phyloP scores from a whole-genome alignment of 805 yeast genomes.

The Candida pini region DNA sequence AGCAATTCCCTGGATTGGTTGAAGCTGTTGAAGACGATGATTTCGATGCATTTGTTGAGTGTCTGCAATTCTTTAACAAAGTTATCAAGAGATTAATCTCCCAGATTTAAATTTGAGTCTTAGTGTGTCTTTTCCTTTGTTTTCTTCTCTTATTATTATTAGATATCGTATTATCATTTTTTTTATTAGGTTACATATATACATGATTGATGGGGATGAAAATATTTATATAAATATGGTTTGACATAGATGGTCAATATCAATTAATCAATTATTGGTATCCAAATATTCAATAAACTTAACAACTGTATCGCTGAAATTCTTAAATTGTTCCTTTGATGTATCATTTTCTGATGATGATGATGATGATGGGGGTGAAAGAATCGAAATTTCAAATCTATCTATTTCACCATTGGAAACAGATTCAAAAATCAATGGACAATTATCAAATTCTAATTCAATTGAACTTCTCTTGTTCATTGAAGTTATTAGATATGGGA shows the following conservation, averaged over 20 bases:
- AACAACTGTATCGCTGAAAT: slow-evolving; percentile 5
- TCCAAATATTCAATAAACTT: slow-evolving; percentile 8
- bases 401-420: slow-evolving; percentile 21
- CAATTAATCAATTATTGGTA: too few relatives aligned
- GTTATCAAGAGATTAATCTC: slow-evolving; percentile 9
- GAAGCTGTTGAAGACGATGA: slow-evolving; percentile 50
- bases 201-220: too few relatives aligned
- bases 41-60: slow-evolving; percentile 27
- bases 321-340: slow-evolving; percentile 7
- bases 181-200: too few relatives aligned
- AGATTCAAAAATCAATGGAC: slow-evolving; percentile 23
- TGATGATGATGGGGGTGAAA: slow-evolving; percentile 14
- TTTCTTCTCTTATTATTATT: too few relatives aligned
- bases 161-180: too few relatives aligned
- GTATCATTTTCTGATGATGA: slow-evolving; percentile 5
- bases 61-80: slow-evolving; percentile 13
- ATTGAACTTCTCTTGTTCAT: slow-evolving; percentile 22
- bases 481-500: slow-evolving; percentile 17
- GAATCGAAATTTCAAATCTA: slow-evolving; percentile 20
- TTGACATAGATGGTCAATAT: too few relatives aligned
- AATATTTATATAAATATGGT: too few relatives aligned
- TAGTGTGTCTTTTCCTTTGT: too few relatives aligned
- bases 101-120: slow-evolving; percentile 3
- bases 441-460: slow-evolving; percentile 23
- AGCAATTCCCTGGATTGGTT: slow-evolving; percentile 47